Base-by-base conservation (phyloP, 345 rosid species). In the Corymbia maculata region DNA sequence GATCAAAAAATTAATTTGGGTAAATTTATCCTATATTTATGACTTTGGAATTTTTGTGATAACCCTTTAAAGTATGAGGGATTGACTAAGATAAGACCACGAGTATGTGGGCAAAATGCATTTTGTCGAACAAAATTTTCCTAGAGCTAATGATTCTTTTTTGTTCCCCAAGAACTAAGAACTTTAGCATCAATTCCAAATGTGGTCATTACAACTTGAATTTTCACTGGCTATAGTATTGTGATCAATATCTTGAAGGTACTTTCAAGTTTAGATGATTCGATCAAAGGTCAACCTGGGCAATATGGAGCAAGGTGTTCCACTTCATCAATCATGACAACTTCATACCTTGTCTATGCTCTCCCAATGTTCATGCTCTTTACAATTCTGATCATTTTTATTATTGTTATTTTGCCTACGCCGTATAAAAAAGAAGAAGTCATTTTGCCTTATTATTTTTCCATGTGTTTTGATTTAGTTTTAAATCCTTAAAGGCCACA, bases 41-140 rank as follows among this genome's bases (percentile, higher is more conserved):
- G 0, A 0, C 2, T 53, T 53, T 53, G 0, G 0, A 10, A 0
- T 21, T 55, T 55, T 55, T 55, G 0, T 53, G 21, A 55, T 1
- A 21, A 1, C 19, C 0, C 26, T 55, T 57, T 22, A 57, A 57
- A 59, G 24, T 24, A 13, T 0, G 30, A 26, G 3, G 30, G 66
- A 26, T 59, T 59, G n/a, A 59, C 13, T 57, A 13, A 59, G 30
- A 2, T 59, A 28, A 57, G 66, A n/a, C 13, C 66, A 57, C 3
- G 2, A 9, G n/a, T 57, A 57, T 24, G n/a, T 57, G 66, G 66
- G 14, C n/a, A 57, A 57, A 57, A 24, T 57, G 13, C 66, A 57
- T 9, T 57, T 57, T 57, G 66, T 10, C 66, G 13, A 10, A 57
- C 66, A 57, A 57, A 57, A 57, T 57, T 57, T n/a, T 24, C 0